Evolutionary conservation across 2,329 filamentous ascomycete species (phyloP).

Genomic region (Leptographium radiaticola): DNA sequence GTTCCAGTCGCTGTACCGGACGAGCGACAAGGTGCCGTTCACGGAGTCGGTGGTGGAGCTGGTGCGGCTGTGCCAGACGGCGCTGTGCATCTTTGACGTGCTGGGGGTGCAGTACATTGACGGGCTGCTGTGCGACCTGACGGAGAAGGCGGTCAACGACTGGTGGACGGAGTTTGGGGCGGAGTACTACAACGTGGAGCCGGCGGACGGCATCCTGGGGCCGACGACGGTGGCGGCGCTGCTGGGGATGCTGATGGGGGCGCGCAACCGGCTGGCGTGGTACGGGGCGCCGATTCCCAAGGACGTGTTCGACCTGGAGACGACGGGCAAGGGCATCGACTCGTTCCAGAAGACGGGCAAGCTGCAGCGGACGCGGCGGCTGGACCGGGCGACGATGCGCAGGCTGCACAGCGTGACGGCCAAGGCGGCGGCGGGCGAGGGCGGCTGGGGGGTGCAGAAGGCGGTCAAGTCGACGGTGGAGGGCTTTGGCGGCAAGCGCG

Average conservation of each 20-base stretch:
- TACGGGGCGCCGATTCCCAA: slow-evolving; percentile 75
- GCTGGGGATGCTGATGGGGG: slow-evolving; percentile 77
- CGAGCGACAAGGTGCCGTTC: slow-evolving; percentile 68
- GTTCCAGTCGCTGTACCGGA: slow-evolving; percentile 82
- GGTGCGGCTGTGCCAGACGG: slow-evolving; percentile 82
- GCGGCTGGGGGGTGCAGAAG: slow-evolving; percentile 80
- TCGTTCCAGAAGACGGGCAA: slow-evolving; percentile 87
- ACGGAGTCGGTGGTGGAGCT: slow-evolving; percentile 73
- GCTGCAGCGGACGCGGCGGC: slow-evolving; percentile 58
- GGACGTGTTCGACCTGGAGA: slow-evolving; percentile 78
- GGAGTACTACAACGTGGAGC: slow-evolving; percentile 86
- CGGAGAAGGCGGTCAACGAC: slow-evolving; percentile 76
- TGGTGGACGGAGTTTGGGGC: slow-evolving; percentile 95
- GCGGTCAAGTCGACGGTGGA: slow-evolving; percentile 92
- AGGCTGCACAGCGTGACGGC: slow-evolving; percentile 72
- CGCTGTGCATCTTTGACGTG: slow-evolving; percentile 76
- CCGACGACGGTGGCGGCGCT: slow-evolving; percentile 84
- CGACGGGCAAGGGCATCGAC: slow-evolving; percentile 69
- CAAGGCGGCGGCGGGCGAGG: slow-evolving; percentile 79
- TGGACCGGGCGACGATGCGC: slow-evolving; percentile 75
- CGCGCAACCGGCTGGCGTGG: slow-evolving; percentile 77
- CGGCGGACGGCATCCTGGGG: slow-evolving; percentile 81
- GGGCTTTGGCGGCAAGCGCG: slow-evolving; percentile 84
- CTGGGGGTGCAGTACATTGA: slow-evolving; percentile 83
- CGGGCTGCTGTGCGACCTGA: slow-evolving; percentile 83